phyloP scores from a whole-genome alignment of 148 eudicot species.

The Oxyria digyna region DNA sequence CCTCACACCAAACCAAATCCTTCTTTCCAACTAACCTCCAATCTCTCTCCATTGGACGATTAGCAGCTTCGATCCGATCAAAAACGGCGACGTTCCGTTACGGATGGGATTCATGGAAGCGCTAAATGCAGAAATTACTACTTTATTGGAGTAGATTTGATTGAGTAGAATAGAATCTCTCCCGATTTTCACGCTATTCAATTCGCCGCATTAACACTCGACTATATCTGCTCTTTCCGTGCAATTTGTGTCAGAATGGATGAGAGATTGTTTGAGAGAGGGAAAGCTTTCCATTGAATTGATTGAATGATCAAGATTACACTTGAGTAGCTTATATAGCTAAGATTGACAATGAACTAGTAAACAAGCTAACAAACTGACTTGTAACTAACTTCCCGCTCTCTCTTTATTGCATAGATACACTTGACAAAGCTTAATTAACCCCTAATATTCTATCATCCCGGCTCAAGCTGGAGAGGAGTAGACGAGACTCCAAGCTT shows the following conservation, averaged over 20 bases:
- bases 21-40: constrained; percentile 5
- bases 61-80: not conserved
- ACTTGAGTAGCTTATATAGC: too few species aligned
- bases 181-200: not conserved
- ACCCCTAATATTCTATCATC: too few species aligned
- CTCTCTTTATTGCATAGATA: too few species aligned
- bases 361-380: too few species aligned
- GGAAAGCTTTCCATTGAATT: too few species aligned
- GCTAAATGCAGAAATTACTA: not conserved
- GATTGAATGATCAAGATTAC: too few species aligned
- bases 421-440: too few species aligned
- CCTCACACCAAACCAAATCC: not conserved
- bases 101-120: not conserved
- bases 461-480: too few species aligned
- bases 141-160: not conserved
- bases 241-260: not conserved
- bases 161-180: not conserved
- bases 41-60: not conserved
- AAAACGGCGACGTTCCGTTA: constrained; percentile 2
- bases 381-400: too few species aligned
- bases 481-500: too few species aligned
- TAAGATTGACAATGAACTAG: too few species aligned
- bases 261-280: too few species aligned
- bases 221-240: not conserved
- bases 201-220: not conserved